A percentile compares a stretch with the other conserved stretches of the same genome.
phyloP scores from a whole-genome alignment of 768 basidiomycete genomes.

The Serendipita sp. region DNA sequence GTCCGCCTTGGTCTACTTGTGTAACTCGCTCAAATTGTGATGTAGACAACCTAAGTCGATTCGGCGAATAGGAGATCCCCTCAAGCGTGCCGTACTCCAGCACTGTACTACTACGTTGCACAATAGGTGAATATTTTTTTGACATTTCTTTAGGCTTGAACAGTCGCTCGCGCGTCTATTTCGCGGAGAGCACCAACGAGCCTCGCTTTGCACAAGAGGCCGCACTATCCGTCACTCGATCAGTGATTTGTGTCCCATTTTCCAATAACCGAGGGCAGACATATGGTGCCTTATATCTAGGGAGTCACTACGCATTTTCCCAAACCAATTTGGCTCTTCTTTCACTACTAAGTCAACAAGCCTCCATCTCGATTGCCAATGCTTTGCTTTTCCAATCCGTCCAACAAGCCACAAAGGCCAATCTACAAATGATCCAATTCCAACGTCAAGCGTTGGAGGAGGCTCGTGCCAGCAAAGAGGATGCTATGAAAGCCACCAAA shows the following conservation, averaged over 20 bases:
- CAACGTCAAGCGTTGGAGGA: conserved; percentile 55
- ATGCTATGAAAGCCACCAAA: conserved; percentile 61
- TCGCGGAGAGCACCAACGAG: conserved; percentile 46
- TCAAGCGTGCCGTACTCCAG: conserved; percentile 51
- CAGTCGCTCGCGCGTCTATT: conserved; percentile 42
- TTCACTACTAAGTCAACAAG: conserved; percentile 54
- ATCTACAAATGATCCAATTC: conserved; percentile 60
- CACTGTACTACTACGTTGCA: conserved; percentile 29
- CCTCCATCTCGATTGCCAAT: conserved; percentile 59
- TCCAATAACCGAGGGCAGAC: conserved; percentile 63
- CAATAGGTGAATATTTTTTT: neutral
- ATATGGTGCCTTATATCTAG: conserved; percentile 52
- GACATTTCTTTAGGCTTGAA: conserved; percentile 34
- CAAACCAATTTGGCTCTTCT: conserved; percentile 43
- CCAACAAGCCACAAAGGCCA: conserved; percentile 55
- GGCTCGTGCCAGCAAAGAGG: conserved; percentile 51
- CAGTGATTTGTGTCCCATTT: conserved; percentile 53
- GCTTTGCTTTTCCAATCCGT: conserved; percentile 60
- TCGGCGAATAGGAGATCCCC: conserved; percentile 39
- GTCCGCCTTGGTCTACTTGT: conserved; percentile 14
- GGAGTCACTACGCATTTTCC: conserved; percentile 48
- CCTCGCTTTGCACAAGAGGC: conserved; percentile 56
- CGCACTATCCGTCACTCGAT: conserved; percentile 33
- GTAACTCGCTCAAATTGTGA: conserved; percentile 2
- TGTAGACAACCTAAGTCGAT: conserved; percentile 44